Base-by-base conservation (phyloP, 2,329 filamentous ascomycete genomes). In the Aspergillus aculeatinus region DNA sequence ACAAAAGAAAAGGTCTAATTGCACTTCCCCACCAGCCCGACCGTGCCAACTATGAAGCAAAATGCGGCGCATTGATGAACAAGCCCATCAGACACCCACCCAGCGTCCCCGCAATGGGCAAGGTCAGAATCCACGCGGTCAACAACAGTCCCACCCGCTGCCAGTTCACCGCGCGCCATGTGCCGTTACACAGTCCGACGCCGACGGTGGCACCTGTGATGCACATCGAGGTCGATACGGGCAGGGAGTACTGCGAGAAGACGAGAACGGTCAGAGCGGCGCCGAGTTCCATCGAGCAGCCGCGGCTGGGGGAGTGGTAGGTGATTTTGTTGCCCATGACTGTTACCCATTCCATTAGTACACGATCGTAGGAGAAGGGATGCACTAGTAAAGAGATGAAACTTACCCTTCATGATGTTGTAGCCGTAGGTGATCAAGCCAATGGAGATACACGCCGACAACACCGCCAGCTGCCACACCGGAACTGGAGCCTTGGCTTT, bases 251-350 rank as follows among this genome's bases (percentile, higher is more conserved):
- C 72, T 91, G 89, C 0, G 88, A 90, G 81, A 90, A 90, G 72
- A 92, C 76, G 25, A 92, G 84, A 61, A 92, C 85, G 10, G 89
- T 92, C 66, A 92, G 86, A 66, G 89, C 88, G 49, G 89, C 89
- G 51, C 89, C 89, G 84, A 92, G 85, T 73, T 92, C 89, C 89
- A 92, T 92, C 54, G 88, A 91, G 67, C 79, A 90, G 55, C 75
- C 82, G 68, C 83, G 72, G 64, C 75, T 80, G 4, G 83, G 83
- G 3, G 82, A 85, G 74, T 90, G 87, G 75, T 89, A 89, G 60
- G 88, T 91, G 74, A 90, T 87, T 77, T 89, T 89, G 82, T 92
- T 92, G 56, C 89, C 89, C 89, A 92, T 91, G 76, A 90, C 87
- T 87, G 65, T 63, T 55, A 69, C 42, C 33, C 57, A 66, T 61